Conservation (phyloP, 2,329 filamentous ascomycete genomes). For the Aphanoascus verrucosus region DNA sequence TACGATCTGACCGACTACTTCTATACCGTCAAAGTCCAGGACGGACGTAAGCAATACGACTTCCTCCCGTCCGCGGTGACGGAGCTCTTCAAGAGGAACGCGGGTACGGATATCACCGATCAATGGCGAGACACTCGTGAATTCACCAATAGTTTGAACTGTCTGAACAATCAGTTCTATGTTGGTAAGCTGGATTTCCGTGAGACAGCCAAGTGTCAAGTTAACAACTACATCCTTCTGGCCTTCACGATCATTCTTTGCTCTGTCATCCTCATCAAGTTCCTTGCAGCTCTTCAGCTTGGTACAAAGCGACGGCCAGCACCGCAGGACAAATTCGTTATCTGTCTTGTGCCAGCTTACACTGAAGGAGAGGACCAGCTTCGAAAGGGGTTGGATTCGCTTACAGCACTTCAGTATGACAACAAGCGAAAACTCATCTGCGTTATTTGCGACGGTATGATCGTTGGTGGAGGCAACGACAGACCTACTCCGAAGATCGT, state of each 20-base stretch:
- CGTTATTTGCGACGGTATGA: conserved; percentile 94
- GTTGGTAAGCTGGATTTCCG: conserved; percentile 79
- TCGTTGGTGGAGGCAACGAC: conserved; percentile 92
- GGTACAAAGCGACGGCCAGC: conserved; percentile 81
- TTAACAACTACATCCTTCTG: conserved; percentile 84
- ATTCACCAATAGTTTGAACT: conserved; percentile 60
- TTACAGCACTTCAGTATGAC: conserved; percentile 90
- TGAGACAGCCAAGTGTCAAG: conserved; percentile 60
- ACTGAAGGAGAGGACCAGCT: conserved; percentile 95
- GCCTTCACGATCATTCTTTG: conserved; percentile 79
- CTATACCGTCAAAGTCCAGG: conserved; percentile 54
- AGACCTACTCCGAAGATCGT: conserved; percentile 95
- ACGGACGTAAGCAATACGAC: conserved; percentile 47
- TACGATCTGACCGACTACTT: conserved; percentile 94
- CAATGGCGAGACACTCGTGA: conserved; percentile 46
- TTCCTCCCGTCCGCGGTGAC: conserved; percentile 63
- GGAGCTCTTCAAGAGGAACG: conserved; percentile 59
- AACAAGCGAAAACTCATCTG: conserved; percentile 97
- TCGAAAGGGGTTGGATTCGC: conserved; percentile 81
- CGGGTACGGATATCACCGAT: conserved; percentile 66
- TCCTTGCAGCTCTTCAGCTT: conserved; percentile 84
- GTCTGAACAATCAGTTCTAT: conserved; percentile 74
- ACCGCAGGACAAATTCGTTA: conserved; percentile 96
- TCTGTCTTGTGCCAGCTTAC: conserved; percentile 94
- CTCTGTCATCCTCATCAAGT: conserved; percentile 72